Conservation (phyloP, 495 filamentous ascomycete genomes). For the Aspergillus heteromorphus region DNA sequence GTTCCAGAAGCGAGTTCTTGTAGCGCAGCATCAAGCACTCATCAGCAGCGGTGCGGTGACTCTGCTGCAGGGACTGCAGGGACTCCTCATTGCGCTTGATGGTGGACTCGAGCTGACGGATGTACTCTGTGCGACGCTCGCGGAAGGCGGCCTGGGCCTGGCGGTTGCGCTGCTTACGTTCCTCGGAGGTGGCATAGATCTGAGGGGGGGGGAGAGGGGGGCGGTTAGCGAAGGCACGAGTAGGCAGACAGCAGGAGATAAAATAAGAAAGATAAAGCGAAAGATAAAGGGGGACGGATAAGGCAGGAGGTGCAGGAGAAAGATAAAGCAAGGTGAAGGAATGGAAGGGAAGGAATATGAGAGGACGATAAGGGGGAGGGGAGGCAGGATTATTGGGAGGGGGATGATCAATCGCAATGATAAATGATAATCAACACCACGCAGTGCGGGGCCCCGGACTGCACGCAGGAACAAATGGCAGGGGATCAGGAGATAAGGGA, state of each 20-base stretch:
- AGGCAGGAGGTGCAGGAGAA: constrained; percentile 27
- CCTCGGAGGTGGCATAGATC: constrained; percentile 98
- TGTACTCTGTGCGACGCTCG: constrained; percentile 95
- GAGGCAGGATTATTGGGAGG: constrained; percentile 13
- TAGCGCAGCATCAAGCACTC: constrained; percentile 98
- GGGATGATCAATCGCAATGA: constrained; percentile 16
- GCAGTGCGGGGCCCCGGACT: constrained; percentile 24
- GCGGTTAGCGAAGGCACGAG: constrained; percentile 14
- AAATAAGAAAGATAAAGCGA: neutral
- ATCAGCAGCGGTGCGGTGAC: constrained; percentile 89
- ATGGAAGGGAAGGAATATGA: constrained; percentile 8
- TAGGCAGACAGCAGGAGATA: constrained; percentile 5
- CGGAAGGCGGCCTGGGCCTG: constrained; percentile 97
- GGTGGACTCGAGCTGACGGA: constrained; percentile 95
- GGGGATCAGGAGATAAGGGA: constrained; percentile 11
- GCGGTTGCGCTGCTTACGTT: constrained; percentile 94
- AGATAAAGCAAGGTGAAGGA: constrained; percentile 13
- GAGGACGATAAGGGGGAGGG: constrained; percentile 13
- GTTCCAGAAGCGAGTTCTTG: constrained; percentile 93
- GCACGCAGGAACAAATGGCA: neutral
- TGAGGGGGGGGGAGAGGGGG: constrained; percentile 35
- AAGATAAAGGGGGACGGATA: neutral
- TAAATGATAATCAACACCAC: constrained; percentile 15
- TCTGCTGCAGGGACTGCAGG: constrained; percentile 84
- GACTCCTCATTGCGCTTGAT: constrained; percentile 97